Base-by-base conservation (phyloP, 257 asterid genomes). In the Solanum paucissectum region DNA sequence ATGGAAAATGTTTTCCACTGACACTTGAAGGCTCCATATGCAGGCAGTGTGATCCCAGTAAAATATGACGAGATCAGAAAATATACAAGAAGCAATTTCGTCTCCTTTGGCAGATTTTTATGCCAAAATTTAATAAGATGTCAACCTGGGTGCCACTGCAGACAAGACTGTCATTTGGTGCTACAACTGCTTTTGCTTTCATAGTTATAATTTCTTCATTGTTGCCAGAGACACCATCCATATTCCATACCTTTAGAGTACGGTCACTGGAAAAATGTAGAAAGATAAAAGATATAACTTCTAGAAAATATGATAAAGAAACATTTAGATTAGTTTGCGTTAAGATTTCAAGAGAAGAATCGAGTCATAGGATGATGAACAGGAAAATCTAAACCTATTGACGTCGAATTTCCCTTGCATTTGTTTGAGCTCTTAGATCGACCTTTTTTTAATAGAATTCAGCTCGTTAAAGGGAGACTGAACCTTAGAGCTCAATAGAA, bases 71-170 rank as follows among this genome's bases (percentile, higher is more conserved):
- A 86, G 89, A 84, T 23, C 27, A 71, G 29, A 89, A 42, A 58
- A 69, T 37, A 83, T 74, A 68, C 68, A 58, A 83, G 49, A 12
- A 89, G 76, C 20, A 9, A 25, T 62, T 23, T 32, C 38, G 38
- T 4, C 38, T 32, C 38, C 34, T 33, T 34, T 36, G 27, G 68
- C 44, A 66, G 60, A 25, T 27, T 21, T 49, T 49, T 12, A n/a
- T 58, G 69, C 76, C 40, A 64, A 73, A 34, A 29, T 85, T 85
- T n/a, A 66, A 85, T 25, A 36, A 21, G 68, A 29, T 38, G 32
- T 66, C 33, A 97, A 18, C 99, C 99, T 95, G 98, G 76, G 99
- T 95, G 44, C 98, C 99, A 90, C 98, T 97, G 87, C 99, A 97
- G 87, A 95, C 96, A 90, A 97, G 98, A 92, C 95, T 93, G 86